Evolutionary conservation across 2,329 filamentous ascomycete species (phyloP).

Genomic region (Penicillium vulpinum): DNA sequence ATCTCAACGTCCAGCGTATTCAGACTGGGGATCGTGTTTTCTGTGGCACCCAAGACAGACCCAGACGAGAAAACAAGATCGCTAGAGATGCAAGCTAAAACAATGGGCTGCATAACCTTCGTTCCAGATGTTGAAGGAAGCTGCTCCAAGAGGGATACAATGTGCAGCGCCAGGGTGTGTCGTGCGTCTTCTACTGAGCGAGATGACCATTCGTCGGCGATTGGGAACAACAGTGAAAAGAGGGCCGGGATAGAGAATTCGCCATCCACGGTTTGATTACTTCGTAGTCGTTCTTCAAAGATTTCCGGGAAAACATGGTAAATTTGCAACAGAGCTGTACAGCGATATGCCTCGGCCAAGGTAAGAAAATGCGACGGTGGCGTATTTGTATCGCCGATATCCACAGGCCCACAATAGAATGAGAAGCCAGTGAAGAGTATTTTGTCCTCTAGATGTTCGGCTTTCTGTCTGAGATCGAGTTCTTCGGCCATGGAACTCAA

Average conservation of each 20-base stretch:
- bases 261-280: constrained; percentile 6
- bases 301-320: constrained; percentile 26
- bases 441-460: constrained; percentile 20
- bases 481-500: constrained; percentile 20
- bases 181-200: constrained; percentile 18
- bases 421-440: constrained; percentile 23
- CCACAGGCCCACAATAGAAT: constrained; percentile 24
- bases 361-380: constrained; percentile 26
- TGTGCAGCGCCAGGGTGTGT: constrained; percentile 21
- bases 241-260: constrained; percentile 15
- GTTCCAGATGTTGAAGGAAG: constrained; percentile 25
- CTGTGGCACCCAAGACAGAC: constrained; percentile 17
- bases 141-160: constrained; percentile 24
- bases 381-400: constrained; percentile 25
- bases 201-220: background rate
- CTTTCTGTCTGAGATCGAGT: constrained; percentile 20
- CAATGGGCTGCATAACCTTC: constrained; percentile 22
- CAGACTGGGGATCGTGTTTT: constrained; percentile 19
- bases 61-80: constrained; percentile 24
- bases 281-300: constrained; percentile 16
- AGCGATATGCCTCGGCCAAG: constrained; percentile 24
- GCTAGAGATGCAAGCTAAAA: constrained; percentile 24
- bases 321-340: constrained; percentile 23
- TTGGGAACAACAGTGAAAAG: constrained; percentile 18
- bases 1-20: constrained; percentile 24